These are phyloP conservation scores for Lodderomyces parapsilosis DNA, from an alignment of 1,139 yeast species.

Conservation along the genomic window DNA sequence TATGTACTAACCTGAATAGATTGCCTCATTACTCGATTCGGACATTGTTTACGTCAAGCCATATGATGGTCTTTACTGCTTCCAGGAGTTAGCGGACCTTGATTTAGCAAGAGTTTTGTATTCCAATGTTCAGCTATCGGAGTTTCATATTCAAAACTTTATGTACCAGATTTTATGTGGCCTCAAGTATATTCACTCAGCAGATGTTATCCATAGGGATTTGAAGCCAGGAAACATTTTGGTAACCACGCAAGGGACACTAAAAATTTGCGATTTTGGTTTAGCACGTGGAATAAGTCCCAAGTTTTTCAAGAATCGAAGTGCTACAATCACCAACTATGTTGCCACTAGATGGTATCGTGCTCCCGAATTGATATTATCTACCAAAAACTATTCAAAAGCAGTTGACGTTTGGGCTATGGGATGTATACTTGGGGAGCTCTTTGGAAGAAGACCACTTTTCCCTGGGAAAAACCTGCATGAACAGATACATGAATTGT, in stretches of 20 bases:
- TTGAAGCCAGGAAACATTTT: constrained; percentile 82
- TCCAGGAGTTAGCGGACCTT: constrained; percentile 73
- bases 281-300: constrained; percentile 71
- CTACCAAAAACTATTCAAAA: constrained; percentile 52
- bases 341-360: constrained; percentile 97
- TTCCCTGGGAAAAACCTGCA: constrained; percentile 68
- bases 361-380: constrained; percentile 84
- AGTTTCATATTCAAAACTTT: constrained; percentile 75
- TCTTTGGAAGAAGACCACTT: constrained; percentile 71
- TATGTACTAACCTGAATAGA: constrained; percentile 27
- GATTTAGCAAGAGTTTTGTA: constrained; percentile 79
- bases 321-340: constrained; percentile 62
- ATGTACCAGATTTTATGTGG: constrained; percentile 80
- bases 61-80: constrained; percentile 82
- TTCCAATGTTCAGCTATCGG: constrained; percentile 75
- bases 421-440: constrained; percentile 76
- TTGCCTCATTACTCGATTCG: constrained; percentile 68
- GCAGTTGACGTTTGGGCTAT: constrained; percentile 79
- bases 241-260: constrained; percentile 65
- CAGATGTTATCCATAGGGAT: constrained; percentile 82
- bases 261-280: constrained; percentile 88
- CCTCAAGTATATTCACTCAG: constrained; percentile 78
- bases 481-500: constrained; percentile 63
- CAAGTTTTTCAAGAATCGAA: constrained; percentile 34
- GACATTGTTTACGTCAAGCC: constrained; percentile 67